Percentiles rank a stretch among this genome's conserved stretches.
Conservation (phyloP, 202 grass and related monocot species). For the Eragrostis tef region DNA sequence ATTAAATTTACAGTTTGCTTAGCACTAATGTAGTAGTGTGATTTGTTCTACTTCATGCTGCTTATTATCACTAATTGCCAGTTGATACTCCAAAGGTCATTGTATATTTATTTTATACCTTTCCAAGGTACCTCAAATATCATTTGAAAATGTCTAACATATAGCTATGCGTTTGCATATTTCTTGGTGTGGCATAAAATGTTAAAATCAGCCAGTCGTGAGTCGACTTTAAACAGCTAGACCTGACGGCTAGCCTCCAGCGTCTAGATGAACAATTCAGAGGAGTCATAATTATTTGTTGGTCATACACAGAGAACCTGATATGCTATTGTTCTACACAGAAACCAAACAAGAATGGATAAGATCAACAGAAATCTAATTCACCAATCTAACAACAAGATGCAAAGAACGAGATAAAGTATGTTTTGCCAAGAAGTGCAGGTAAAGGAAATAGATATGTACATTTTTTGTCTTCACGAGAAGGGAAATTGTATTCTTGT, state of each 20-base stretch:
- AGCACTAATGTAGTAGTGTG: background rate
- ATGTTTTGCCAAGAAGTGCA: background rate
- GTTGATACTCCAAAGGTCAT: background rate
- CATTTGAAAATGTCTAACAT: background rate
- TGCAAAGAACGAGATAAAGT: constrained; percentile 26
- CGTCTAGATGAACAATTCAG: background rate
- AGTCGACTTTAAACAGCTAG: background rate
- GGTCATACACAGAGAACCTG: background rate
- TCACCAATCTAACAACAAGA: constrained; percentile 16
- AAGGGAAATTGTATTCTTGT: constrained; percentile 96
- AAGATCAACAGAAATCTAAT: constrained; percentile 10
- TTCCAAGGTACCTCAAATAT: background rate
- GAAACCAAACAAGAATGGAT: constrained; percentile 20
- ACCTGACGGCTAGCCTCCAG: background rate
- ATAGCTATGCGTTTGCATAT: background rate
- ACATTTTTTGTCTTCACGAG: constrained; percentile 96
- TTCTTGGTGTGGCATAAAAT: background rate
- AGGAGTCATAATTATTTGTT: background rate
- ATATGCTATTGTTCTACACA: constrained; percentile 5
- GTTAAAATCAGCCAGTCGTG: background rate
- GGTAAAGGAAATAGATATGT: constrained; percentile 44
- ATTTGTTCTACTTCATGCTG: background rate
- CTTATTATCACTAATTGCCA: background rate
- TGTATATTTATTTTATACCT: background rate
- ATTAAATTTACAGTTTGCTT: background rate